Evolutionary conservation across 2,329 filamentous ascomycete species (phyloP), one percentile per base, ranked within the genome.

Genomic region (Ophiostoma himal-ulmi): DNA sequence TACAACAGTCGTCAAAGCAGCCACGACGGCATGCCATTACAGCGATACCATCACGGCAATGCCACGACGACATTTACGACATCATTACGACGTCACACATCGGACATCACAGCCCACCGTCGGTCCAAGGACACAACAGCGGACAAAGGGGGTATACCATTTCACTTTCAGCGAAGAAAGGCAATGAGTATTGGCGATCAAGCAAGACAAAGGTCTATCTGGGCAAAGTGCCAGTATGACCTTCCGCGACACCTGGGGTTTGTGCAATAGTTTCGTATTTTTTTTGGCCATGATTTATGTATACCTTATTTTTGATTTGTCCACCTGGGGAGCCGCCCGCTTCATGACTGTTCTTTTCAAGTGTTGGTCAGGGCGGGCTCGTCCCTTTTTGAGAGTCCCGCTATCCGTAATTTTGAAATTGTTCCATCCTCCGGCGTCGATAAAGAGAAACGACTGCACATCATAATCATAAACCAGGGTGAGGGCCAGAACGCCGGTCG

Each of bases 241-340:
- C 93, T 85, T 94, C 91, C 81, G 92, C 93, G 93, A 96, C 93
- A 96, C 93, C 93, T 93, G 86, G 70, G 67, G 70, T 78, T 84
- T 82, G 84, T 84, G 82, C 81, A 81, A 81, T 80, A 81, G 68
- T 71, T 73, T 74, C 65, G 67, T 69, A 72, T 72, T 71, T 74
- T 74, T 71, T 73, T 66, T 26, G 67, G 67, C 30, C 48, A 20
- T 52, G 44, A 54, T 37, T 39, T 54, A 54, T 37, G 20, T 44
- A n/a, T 37, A 44, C 48, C 11, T 57, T 68, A 60, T 57, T 57
- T 68, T 67, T 67, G 26, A n/a, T 52, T 67, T 26, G 41, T 65
- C 57, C 44, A 30, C 57, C 60, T 60, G 54, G 64, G 66, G 66
- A 62, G 26, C 52, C 52, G 22, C 52, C 44, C 44, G 44, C 44